Evolutionary conservation across 495 filamentous ascomycete genomes (phyloP).

Genomic region (Aspergillus bridgeri): DNA sequence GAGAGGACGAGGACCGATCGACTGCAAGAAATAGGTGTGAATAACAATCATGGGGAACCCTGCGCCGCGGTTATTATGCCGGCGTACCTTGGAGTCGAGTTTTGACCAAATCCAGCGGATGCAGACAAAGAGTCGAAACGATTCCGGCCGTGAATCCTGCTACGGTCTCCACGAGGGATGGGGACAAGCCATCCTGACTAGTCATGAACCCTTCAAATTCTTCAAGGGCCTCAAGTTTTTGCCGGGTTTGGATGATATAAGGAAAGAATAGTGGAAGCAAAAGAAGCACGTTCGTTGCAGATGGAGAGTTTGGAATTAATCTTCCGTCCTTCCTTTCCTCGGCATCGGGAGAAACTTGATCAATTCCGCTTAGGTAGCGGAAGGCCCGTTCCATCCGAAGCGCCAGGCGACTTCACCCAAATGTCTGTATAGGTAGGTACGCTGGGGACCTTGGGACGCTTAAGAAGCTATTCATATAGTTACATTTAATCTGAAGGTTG

Average conservation of each 20-base stretch:
- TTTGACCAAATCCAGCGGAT: conserved; percentile 91
- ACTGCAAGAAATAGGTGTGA: conserved; percentile 27
- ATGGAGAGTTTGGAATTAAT: background rate
- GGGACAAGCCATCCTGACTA: conserved; percentile 55
- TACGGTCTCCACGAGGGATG: conserved; percentile 81
- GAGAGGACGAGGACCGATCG: conserved; percentile 39
- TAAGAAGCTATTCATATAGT: no score
- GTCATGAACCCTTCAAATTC: conserved; percentile 37
- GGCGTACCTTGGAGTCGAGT: conserved; percentile 81
- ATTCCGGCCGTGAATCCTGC: conserved; percentile 88
- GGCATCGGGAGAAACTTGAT: background rate
- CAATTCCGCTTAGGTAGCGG: background rate
- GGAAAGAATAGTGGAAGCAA: background rate
- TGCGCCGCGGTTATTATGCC: background rate
- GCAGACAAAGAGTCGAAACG: conserved; percentile 66
- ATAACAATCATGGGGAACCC: background rate
- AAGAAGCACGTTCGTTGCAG: background rate
- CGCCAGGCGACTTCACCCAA: no score
- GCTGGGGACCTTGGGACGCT: no score
- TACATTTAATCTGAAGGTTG: background rate
- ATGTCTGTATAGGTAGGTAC: no score
- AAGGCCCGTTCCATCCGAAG: background rate
- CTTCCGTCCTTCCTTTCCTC: background rate
- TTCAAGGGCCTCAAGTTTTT: background rate
- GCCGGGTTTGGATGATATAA: background rate